Evolutionary conservation across 306 rosid species (phyloP), one percentile per base, ranked within the genome.

Genomic region (Macrotyloma uniflorum): DNA sequence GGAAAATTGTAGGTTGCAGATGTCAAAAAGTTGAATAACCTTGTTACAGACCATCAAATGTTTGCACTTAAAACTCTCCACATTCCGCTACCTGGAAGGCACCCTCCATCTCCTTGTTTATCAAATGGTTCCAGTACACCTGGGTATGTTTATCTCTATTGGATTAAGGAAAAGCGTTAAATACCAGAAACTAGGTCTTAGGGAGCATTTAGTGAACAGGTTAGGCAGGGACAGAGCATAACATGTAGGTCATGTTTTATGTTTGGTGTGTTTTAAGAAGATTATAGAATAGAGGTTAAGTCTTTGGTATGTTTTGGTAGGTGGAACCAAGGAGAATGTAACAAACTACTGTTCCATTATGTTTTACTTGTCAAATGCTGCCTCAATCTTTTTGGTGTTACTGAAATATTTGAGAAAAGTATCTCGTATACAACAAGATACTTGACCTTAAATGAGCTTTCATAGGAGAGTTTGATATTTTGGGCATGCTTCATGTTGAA

Each of bases 1-100:
- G 47, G 24, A 69, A 72, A 74, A 40, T 70, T 79, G 42, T 62
- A 94, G 98, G 96, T 92, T 73, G 83, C 90, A 0, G 97, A 91
- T 47, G 82, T 94, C 5, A 94, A 76, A 87, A 90, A 85, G 88
- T 86, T 94, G 91, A 94, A 94, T 78, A 86, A 88, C 47, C 91
- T 94, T n/a, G 91, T 91, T 58, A 90, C 97, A 10, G 98, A 94
- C 70, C 88, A 76, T 83, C 98, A 94, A 80, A 92, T 94, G 90
- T 94, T 94, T 84, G 98, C 91, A 5, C 97, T 94, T 20, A 87
- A 88, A 76, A 83, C 87, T 79, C 88, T 94, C 73, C 93, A 85
- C 51, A 94, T 94, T 83, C 98, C 96, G 14, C 82, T 94, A 38
- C 98, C 97, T 19, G 97, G 98, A 75, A 92, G 94, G 82, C 98